Percentiles rank a stretch among this genome's conserved stretches.
phyloP scores from a whole-genome alignment of 805 yeast genomes.

The Jamesozyma lodderae region DNA sequence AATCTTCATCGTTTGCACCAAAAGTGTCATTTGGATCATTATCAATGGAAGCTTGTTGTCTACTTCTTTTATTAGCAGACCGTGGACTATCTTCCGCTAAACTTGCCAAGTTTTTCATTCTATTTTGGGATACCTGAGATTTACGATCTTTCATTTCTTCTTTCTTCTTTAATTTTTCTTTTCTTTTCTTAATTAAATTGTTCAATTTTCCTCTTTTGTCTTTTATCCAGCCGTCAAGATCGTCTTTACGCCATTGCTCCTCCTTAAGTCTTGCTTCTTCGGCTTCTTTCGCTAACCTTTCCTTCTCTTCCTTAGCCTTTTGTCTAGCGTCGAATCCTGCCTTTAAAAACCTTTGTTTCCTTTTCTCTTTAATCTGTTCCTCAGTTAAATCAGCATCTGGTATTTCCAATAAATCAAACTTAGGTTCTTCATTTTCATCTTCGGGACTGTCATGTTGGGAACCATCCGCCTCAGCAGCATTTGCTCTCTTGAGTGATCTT shows the following conservation, averaged over 20 bases:
- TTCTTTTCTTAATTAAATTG: constrained; percentile 47
- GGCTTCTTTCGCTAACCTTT: constrained; percentile 48
- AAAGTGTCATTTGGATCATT: constrained; percentile 90
- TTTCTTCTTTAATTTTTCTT: constrained; percentile 59
- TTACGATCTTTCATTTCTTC: constrained; percentile 80
- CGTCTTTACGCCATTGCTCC: constrained; percentile 64
- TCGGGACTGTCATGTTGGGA: constrained; percentile 39
- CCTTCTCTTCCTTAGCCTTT: constrained; percentile 72
- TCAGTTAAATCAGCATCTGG: constrained; percentile 79
- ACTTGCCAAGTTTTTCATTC: constrained; percentile 87
- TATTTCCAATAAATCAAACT: constrained; percentile 65
- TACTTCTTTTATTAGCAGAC: constrained; percentile 36
- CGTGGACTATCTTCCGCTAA: constrained; percentile 62
- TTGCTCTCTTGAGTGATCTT: constrained; percentile 56
- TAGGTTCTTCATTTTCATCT: constrained; percentile 35
- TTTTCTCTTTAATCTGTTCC: constrained; percentile 77
- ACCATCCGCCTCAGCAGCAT: constrained; percentile 56
- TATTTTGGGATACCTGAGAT: constrained; percentile 81
- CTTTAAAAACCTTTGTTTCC: constrained; percentile 72
- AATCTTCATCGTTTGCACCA: constrained; percentile 93
- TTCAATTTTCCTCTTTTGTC: constrained; percentile 56
- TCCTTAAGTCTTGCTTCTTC: constrained; percentile 60
- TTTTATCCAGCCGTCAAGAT: constrained; percentile 72
- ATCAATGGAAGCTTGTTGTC: constrained; percentile 62
- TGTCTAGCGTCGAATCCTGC: constrained; percentile 85